Conservation (phyloP, 805 yeast species). For the Saccharomycopsis babjevae region DNA sequence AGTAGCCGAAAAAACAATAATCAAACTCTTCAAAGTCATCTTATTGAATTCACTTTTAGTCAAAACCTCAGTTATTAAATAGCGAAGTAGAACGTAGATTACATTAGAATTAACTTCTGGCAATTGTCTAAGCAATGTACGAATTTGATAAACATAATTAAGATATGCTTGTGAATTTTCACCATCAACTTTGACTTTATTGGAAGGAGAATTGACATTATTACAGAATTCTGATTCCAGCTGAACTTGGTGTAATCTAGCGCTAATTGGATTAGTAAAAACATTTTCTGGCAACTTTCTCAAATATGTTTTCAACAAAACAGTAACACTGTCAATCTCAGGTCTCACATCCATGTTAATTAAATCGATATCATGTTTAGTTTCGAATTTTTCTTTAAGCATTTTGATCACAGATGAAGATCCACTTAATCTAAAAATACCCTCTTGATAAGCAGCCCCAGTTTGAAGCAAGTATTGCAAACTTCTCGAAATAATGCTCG, state of each 20-base stretch:
- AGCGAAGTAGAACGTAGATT: constrained; percentile 54
- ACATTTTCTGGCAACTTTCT: constrained; percentile 65
- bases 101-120: constrained; percentile 50
- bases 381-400: constrained; percentile 61
- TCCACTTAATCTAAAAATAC: constrained; percentile 85
- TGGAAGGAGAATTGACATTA: constrained; percentile 17
- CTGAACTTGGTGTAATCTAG: constrained; percentile 30
- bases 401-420: constrained; percentile 66
- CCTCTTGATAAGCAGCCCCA: constrained; percentile 77
- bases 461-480: constrained; percentile 52
- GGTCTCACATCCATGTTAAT: constrained; percentile 30
- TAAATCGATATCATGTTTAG: constrained; percentile 58
- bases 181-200: constrained; percentile 16
- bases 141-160: constrained; percentile 14
- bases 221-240: constrained; percentile 20
- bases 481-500: constrained; percentile 72
- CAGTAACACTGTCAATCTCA: constrained; percentile 83
- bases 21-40: constrained; percentile 73
- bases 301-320: constrained; percentile 71
- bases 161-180: constrained; percentile 12
- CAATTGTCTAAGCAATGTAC: constrained; percentile 23
- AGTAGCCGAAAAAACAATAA: constrained; percentile 79
- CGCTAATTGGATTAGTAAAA: constrained; percentile 43
- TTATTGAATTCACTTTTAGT: constrained; percentile 54
- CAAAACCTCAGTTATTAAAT: constrained; percentile 49